These are phyloP conservation scores for Musa balbisiana DNA, from an alignment of 202 grass and related monocot genomes.

Conservation along the genomic window DNA sequence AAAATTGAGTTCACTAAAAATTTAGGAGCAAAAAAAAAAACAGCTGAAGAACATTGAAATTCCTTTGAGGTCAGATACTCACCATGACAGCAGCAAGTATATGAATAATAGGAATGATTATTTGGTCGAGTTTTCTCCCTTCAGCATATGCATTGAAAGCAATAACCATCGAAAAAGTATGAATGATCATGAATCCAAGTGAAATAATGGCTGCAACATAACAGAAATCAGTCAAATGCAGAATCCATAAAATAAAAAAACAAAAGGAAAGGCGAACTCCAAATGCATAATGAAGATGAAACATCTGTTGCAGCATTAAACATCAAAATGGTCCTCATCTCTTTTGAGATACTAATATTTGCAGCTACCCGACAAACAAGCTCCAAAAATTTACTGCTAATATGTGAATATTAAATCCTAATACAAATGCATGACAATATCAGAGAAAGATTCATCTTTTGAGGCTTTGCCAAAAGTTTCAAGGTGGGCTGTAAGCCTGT, in stretches of 20 bases:
- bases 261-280: not conserved
- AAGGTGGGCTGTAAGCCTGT: not conserved
- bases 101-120: conserved; percentile 62
- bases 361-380: not conserved
- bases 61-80: conserved; percentile 22
- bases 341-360: not conserved
- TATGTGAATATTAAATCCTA: not conserved
- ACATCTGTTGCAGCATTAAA: not conserved
- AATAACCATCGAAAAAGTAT: conserved; percentile 94
- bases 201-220: conserved; percentile 74
- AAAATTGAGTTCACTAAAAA: not conserved
- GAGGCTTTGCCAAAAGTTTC: not conserved
- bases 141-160: conserved; percentile 89
- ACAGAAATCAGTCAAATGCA: not conserved
- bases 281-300: not conserved
- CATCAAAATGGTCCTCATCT: not conserved
- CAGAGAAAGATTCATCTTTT: not conserved
- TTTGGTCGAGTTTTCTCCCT: conserved; percentile 61
- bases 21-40: not conserved
- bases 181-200: conserved; percentile 82
- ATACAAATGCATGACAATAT: not conserved
- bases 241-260: conserved; percentile 3
- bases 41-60: not conserved
- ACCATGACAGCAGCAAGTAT: conserved; percentile 65
- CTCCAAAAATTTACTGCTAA: no score